These are phyloP conservation scores for Auriscalpium vulgare DNA, from an alignment of 768 basidiomycete genomes.

Conservation along the genomic window DNA sequence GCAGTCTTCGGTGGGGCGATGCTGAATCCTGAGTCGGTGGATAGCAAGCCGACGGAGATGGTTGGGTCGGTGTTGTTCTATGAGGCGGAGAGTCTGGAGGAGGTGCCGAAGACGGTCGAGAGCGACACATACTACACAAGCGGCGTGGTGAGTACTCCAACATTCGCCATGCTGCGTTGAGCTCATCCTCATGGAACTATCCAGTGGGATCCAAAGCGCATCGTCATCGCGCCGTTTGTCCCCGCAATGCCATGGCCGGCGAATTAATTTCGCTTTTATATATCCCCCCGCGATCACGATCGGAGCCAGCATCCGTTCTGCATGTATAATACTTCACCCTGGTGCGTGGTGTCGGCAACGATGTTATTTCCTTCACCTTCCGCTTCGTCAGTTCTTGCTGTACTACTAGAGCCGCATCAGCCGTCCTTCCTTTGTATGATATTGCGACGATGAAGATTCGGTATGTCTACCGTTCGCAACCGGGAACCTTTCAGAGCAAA, in stretches of 20 bases:
- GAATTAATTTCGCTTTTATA: neutral
- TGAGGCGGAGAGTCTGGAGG: slow-evolving; percentile 17
- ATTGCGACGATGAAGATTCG: too few species aligned
- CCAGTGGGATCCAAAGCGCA: slow-evolving; percentile 9
- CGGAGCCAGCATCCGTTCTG: too few species aligned
- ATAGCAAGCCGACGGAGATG: slow-evolving; percentile 11
- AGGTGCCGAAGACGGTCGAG: slow-evolving; percentile 18
- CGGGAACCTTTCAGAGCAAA: too few species aligned
- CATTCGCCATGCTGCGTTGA: neutral
- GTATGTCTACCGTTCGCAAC: too few species aligned
- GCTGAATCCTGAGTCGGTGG: slow-evolving; percentile 10
- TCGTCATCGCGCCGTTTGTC: slow-evolving; percentile 8
- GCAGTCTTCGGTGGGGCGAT: slow-evolving; percentile 9
- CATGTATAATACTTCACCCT: too few species aligned
- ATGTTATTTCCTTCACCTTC: too few species aligned
- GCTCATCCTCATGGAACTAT: too few species aligned
- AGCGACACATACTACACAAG: slow-evolving; percentile 20
- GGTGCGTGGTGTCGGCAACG: too few species aligned
- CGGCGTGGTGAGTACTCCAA: slow-evolving; percentile 18
- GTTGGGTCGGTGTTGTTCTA: slow-evolving; percentile 20
- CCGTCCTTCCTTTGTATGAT: too few species aligned
- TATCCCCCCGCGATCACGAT: too few species aligned
- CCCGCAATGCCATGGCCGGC: slow-evolving; percentile 7
- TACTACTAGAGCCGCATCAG: too few species aligned
- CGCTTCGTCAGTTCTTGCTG: too few species aligned